Conservation (phyloP, 2,329 filamentous ascomycete genomes). For the Fusarium incarnatum region DNA sequence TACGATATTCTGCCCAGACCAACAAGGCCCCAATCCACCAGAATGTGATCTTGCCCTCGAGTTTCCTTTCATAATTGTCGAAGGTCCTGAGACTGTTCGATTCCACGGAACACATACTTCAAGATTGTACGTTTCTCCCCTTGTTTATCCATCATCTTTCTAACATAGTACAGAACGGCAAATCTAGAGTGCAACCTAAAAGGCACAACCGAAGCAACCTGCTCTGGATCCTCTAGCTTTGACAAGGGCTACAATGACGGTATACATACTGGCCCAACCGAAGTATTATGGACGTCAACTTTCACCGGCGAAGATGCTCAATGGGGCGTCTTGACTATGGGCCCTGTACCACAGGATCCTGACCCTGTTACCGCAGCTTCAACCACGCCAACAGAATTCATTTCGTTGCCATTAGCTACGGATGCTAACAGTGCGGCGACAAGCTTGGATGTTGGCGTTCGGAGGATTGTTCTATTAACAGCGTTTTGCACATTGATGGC, state of each 20-base stretch:
- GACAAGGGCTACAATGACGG: conserved; percentile 55
- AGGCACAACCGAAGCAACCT: conserved; percentile 59
- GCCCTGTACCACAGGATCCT: conserved; percentile 50
- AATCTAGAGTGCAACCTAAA: conserved; percentile 58
- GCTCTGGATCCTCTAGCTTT: conserved; percentile 62
- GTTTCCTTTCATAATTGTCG: conserved; percentile 60
- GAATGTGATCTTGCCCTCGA: conserved; percentile 59
- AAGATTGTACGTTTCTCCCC: conserved; percentile 52
- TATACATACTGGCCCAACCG: conserved; percentile 56
- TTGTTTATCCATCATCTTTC: background rate
- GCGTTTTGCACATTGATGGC: conserved; percentile 10
- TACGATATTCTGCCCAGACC: conserved; percentile 61
- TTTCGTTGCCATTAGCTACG: conserved; percentile 34
- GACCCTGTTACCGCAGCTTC: conserved; percentile 43
- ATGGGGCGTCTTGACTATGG: conserved; percentile 60
- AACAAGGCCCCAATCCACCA: conserved; percentile 54
- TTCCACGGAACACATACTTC: conserved; percentile 59
- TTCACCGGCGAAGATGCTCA: conserved; percentile 55
- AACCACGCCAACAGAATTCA: conserved; percentile 32
- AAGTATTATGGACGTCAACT: conserved; percentile 60
- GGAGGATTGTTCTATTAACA: conserved; percentile 4
- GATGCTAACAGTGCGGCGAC: conserved; percentile 15
- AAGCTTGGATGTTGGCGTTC: background rate
- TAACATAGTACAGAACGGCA: conserved; percentile 53
- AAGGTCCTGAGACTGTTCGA: conserved; percentile 58